A percentile compares a stretch with the other conserved stretches of the same genome.
Conservation (phyloP, 1,284 basidiomycete genomes). For the Tausonia pullulans region DNA sequence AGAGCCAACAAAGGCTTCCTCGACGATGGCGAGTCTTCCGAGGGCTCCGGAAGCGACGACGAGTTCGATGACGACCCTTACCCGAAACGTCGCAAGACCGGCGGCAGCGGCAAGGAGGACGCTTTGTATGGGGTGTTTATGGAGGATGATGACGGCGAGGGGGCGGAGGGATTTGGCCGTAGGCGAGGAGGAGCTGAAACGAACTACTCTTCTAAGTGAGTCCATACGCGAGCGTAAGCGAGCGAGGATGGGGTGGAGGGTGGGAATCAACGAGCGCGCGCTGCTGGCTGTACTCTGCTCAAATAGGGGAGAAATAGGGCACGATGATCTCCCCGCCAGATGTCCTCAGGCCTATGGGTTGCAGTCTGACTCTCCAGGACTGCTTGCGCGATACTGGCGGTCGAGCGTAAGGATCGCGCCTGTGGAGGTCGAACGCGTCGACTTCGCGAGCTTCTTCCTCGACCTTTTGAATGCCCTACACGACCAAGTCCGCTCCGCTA, state of each 20-base stretch:
- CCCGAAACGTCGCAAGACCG: conserved; percentile 48
- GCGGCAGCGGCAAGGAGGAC: conserved; percentile 56
- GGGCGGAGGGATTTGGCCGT: conserved; percentile 17
- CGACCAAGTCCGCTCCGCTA: neutral
- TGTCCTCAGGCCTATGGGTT: too few species aligned
- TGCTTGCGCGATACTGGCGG: too few species aligned
- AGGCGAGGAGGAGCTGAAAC: too few species aligned
- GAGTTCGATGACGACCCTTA: conserved; percentile 49
- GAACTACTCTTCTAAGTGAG: too few species aligned
- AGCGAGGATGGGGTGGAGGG: too few species aligned
- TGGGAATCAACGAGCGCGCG: too few species aligned
- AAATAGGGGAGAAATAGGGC: too few species aligned
- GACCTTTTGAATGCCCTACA: neutral
- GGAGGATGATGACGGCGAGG: conserved; percentile 56
- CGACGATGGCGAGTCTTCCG: conserved; percentile 57
- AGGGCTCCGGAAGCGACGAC: conserved; percentile 46
- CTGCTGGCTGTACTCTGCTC: too few species aligned
- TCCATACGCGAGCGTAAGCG: too few species aligned
- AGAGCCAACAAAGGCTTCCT: conserved; percentile 55
- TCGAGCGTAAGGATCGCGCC: neutral
- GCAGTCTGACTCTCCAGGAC: too few species aligned
- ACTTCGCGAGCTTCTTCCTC: neutral
- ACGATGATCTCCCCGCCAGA: too few species aligned
- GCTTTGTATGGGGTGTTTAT: conserved; percentile 76
- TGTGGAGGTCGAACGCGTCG: neutral